A percentile compares a stretch with the other conserved stretches of the same genome.
Evolutionary conservation across 208 protist genomes (phyloP).

Genomic region (Trypanosoma lewisi): DNA sequence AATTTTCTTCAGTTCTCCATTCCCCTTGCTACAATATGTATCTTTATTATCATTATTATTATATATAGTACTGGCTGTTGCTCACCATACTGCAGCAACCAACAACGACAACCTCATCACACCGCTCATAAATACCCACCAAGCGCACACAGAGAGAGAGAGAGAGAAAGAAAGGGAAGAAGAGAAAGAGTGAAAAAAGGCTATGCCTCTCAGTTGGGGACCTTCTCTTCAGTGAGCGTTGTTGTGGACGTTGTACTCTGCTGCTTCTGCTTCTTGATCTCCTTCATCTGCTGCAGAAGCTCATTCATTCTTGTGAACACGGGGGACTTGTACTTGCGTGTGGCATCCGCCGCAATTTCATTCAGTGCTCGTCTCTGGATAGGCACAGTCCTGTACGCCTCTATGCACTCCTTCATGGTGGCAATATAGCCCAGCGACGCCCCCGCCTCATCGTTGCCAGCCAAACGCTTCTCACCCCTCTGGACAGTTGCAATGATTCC

Average conservation of each 20-base stretch:
- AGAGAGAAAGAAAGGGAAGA: not conserved
- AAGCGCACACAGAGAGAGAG: not conserved
- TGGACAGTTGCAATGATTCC: conserved; percentile 34
- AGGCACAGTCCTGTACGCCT: conserved; percentile 62
- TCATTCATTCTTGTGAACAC: conserved; percentile 87
- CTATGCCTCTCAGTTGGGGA: not conserved
- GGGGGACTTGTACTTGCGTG: conserved; percentile 81
- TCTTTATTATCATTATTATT: too few species aligned
- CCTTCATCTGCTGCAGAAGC: conserved; percentile 79
- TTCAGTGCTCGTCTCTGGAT: conserved; percentile 47
- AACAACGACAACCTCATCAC: too few species aligned
- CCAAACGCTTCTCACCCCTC: conserved; percentile 12
- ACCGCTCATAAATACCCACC: too few species aligned
- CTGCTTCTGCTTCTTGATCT: conserved; percentile 48
- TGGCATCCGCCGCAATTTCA: conserved; percentile 82
- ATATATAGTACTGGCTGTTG: too few species aligned
- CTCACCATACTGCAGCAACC: too few species aligned
- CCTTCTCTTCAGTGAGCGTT: not conserved
- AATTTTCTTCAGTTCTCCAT: too few species aligned
- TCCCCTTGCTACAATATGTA: too few species aligned
- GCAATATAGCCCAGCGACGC: conserved; percentile 24
- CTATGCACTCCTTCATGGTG: conserved; percentile 70
- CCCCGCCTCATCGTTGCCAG: not conserved
- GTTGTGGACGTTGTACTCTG: not conserved
- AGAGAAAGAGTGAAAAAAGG: not conserved